Evolutionary conservation across 495 filamentous ascomycete genomes (phyloP), one percentile per base, ranked within the genome.

Genomic region (Bathelium albidoporum): DNA sequence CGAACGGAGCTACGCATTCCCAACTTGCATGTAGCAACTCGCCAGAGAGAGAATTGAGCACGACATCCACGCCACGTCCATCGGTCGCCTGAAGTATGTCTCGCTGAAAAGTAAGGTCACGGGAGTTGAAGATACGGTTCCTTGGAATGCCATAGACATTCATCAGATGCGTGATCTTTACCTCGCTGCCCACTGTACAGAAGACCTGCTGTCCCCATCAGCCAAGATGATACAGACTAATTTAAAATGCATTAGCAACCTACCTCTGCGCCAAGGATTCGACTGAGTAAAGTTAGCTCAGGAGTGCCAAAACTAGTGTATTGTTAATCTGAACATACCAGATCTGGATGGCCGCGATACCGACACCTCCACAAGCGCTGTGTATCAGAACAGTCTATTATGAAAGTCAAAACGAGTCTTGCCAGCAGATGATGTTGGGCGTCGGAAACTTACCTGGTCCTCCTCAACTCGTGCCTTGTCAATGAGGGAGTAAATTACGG

Each of bases 361-460:
- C 81, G 12, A 79, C 69, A 45, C 76, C 77, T 0, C 76, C 73
- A 11, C 78, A 71, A 14, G 77, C 80, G 0, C 74, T 71, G 28
- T 84, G 82, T 60, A 85, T 84, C 7, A 85, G 69, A 1, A 85
- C 66, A 0, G 69, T 69, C 59, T 82, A 66, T 43, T 11, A 28
- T 9, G 5, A 9, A 55, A 10, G 10, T 55, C 20, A 55, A 24
- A 18, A 16, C 9, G 14, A 29, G 5, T 55, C 1, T n/a, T 26
- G 7, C 24, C 24, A 3, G 10, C 9, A 16, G 26, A 9, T 49
- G n/a, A 20, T 3, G 2, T 55, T 26, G 22, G 9, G 29, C 0
- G 11, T 29, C 4, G 7, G 2, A 20, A 24, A 55, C 49, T 55
- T 55, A 55, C 49, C 49, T 55, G 49, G 2, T 72, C 75, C 20